Conservation (phyloP, 2,329 filamentous ascomycete species). For the Ophiostoma fasciatum region DNA sequence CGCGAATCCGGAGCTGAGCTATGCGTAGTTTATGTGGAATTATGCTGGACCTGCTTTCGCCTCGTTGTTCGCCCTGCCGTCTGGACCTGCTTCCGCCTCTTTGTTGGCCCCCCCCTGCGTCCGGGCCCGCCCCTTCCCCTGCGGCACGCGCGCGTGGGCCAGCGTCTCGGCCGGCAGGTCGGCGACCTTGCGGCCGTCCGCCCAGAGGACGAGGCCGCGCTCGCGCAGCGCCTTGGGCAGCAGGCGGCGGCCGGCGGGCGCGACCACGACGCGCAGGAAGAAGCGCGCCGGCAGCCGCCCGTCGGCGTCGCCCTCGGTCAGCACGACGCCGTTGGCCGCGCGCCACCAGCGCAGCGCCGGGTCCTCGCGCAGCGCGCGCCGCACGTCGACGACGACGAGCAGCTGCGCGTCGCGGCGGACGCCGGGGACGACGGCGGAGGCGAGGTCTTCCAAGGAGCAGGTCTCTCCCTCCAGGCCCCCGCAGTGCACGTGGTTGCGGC, state of each 20-base stretch:
- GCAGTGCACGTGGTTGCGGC: conserved; percentile 80
- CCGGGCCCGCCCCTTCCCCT: conserved; percentile 24
- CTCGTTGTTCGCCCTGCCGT: too few relatives aligned
- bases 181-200: conserved; percentile 49
- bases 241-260: too few relatives aligned
- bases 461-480: too few relatives aligned
- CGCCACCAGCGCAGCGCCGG: conserved; percentile 56
- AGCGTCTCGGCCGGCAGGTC: conserved; percentile 48
- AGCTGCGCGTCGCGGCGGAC: conserved; percentile 69
- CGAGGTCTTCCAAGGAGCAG: too few relatives aligned
- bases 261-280: conserved; percentile 55
- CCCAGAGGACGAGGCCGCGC: conserved; percentile 46
- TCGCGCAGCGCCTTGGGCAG: conserved; percentile 29
- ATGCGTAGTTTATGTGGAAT: too few relatives aligned
- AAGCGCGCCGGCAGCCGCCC: conserved; percentile 51
- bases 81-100: too few relatives aligned
- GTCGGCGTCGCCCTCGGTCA: conserved; percentile 45
- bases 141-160: conserved; percentile 27
- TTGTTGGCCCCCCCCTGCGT: neutral
- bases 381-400: conserved; percentile 62
- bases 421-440: conserved; percentile 41
- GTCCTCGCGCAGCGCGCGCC: conserved; percentile 42
- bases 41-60: too few relatives aligned
- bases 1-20: conserved; percentile 44
- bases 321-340: conserved; percentile 63